phyloP scores from a whole-genome alignment of 371 early-diverging fungal species.

The Apophysomyces ossiformis region DNA sequence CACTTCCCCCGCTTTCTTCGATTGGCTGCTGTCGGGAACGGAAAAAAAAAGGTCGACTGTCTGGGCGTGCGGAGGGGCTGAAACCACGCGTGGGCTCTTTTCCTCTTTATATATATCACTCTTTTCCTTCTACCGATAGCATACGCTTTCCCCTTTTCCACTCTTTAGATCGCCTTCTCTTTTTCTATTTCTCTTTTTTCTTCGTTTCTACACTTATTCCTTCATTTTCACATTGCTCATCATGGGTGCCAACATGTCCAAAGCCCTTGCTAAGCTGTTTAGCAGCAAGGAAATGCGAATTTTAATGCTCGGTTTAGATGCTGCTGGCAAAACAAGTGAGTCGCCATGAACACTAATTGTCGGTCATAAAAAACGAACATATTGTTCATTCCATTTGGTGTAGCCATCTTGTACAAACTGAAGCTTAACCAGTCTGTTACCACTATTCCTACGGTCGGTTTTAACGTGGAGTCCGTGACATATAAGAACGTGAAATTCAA shows the following conservation, averaged over 20 bases:
- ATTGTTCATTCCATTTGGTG: no score
- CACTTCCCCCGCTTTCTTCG: constrained; percentile 1
- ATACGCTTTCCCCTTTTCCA: no score
- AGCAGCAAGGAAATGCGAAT: constrained; percentile 90
- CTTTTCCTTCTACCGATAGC: no score
- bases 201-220: constrained; percentile 13
- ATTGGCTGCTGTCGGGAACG: neutral
- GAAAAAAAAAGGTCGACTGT: neutral
- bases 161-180: no score
- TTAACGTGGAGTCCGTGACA: constrained; percentile 86
- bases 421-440: constrained; percentile 86
- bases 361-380: no score
- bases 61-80: constrained; percentile 1
- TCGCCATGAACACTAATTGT: constrained; percentile 11
- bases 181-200: constrained; percentile 18
- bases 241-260: constrained; percentile 66
- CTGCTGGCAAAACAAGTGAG: constrained; percentile 93
- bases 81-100: neutral
- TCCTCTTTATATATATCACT: neutral
- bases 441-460: constrained; percentile 91
- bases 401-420: constrained; percentile 88
- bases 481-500: constrained; percentile 92
- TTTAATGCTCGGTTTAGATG: constrained; percentile 91
- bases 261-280: constrained; percentile 66
- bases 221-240: constrained; percentile 18